Evolutionary conservation across 495 filamentous ascomycete genomes (phyloP), one percentile per base, ranked within the genome.

Genomic region (Bryoglossum gracile): DNA sequence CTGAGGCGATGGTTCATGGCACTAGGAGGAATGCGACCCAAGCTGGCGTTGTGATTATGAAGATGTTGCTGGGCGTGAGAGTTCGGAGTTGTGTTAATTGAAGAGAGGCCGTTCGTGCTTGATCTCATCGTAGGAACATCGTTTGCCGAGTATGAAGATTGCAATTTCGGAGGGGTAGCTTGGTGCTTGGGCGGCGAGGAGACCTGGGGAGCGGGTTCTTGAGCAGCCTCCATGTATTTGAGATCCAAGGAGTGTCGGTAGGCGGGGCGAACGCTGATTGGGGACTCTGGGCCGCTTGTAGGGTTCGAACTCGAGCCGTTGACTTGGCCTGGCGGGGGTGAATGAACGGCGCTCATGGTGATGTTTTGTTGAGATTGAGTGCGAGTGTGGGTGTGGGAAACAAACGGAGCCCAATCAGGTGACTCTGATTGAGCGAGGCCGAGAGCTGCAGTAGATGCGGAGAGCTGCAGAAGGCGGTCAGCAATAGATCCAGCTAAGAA

Each of bases 121-220:
- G 53, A 45, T 72, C 89, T 92, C 54, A 88, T 70, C 1, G 89
- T 94, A n/a, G 91, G 86, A 3, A 96, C 69, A 57, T 96, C 92
- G 62, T 82, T 86, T 17, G 89, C 82, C 2, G 92, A 96, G 66
- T 87, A 96, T 2, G 91, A 95, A 3, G 85, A 81, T 65, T 89
- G 84, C 28, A 94, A 65, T 69, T 80, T 90, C 51, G 73, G 83
- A 50, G 67, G 81, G 61, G 71, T 76, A 48, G 67, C 72, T 62
- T 73, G 64, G 30, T 59, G 58, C 36, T 74, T 67, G 46, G 37
- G 65, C 1, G 67, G 53, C 3, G 73, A 59, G 0, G 71, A 65
- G 13, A 69, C 59, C 5, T 65, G 50, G 0, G 65, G 53, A 21
- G 60, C 38, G 0, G 56, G 43, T 6, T 48, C 58, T 28, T 54